These are phyloP conservation scores for Fusarium verticillioides DNA, from an alignment of 2,329 filamentous ascomycete species.

Conservation along the genomic window DNA sequence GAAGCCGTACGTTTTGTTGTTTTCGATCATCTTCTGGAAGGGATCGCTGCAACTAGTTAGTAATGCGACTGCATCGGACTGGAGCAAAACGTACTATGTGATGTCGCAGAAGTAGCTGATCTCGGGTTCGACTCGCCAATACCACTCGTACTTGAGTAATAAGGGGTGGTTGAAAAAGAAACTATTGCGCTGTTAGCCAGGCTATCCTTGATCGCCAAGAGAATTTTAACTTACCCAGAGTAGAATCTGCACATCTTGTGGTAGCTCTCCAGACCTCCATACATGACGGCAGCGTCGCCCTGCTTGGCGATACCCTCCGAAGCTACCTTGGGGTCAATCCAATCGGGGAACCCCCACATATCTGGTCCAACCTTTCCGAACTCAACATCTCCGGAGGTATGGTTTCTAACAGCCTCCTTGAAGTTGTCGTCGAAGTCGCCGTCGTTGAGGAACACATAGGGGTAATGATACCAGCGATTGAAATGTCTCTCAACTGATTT, in stretches of 20 bases:
- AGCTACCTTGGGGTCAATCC: slow-evolving; percentile 92
- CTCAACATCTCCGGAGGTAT: slow-evolving; percentile 88
- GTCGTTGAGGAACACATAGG: slow-evolving; percentile 98
- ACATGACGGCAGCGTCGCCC: slow-evolving; percentile 98
- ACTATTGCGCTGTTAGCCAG: slow-evolving; percentile 53
- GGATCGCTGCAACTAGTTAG: slow-evolving; percentile 73
- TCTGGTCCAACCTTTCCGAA: slow-evolving; percentile 91
- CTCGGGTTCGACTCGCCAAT: slow-evolving; percentile 98
- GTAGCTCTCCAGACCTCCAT: slow-evolving; percentile 97
- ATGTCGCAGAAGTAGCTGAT: slow-evolving; percentile 99
- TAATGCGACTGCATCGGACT: neutral
- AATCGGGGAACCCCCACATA: slow-evolving; percentile 98
- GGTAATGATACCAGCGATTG: slow-evolving; percentile 98
- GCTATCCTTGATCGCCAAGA: neutral
- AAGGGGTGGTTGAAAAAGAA: slow-evolving; percentile 98
- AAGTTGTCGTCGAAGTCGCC: slow-evolving; percentile 96
- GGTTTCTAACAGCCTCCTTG: slow-evolving; percentile 86
- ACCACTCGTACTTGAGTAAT: slow-evolving; percentile 98
- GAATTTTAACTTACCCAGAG: slow-evolving; percentile 75
- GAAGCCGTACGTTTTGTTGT: slow-evolving; percentile 98
- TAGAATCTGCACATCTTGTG: slow-evolving; percentile 99
- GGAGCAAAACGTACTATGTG: slow-evolving; percentile 75
- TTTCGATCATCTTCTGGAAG: slow-evolving; percentile 92
- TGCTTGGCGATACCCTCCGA: slow-evolving; percentile 97
- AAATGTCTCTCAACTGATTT: slow-evolving; percentile 99